Percentiles rank a stretch among this genome's conserved stretches.
Conservation (phyloP, 2,329 filamentous ascomycete species). For the Ophiostoma angusticollis region DNA sequence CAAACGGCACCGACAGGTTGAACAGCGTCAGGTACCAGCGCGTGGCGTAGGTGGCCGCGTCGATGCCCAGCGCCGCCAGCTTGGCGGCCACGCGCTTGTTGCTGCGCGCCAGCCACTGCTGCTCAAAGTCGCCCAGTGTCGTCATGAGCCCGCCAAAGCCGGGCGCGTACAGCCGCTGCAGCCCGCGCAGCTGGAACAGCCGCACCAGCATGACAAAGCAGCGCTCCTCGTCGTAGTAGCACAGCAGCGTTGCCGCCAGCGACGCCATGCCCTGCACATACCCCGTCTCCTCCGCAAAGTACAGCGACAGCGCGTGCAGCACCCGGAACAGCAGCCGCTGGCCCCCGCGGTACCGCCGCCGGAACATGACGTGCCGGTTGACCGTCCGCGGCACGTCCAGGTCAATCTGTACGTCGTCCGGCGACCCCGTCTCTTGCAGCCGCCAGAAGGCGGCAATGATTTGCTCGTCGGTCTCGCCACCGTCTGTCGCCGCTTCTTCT, state of each 20-base stretch:
- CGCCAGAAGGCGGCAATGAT: constrained; percentile 61
- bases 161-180: constrained; percentile 70
- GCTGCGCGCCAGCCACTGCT: constrained; percentile 63
- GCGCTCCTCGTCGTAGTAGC: constrained; percentile 92
- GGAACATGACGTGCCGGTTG: constrained; percentile 94
- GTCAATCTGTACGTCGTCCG: constrained; percentile 94
- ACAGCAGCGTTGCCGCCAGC: constrained; percentile 79
- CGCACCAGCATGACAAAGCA: constrained; percentile 95
- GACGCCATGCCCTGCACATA: constrained; percentile 98
- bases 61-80: constrained; percentile 66
- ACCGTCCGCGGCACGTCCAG: constrained; percentile 93
- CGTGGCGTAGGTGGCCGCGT: constrained; percentile 86
- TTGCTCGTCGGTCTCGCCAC: constrained; percentile 53
- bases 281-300: constrained; percentile 79
- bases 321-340: constrained; percentile 87
- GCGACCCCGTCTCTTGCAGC: constrained; percentile 59
- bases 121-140: constrained; percentile 74
- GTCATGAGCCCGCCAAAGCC: constrained; percentile 82
- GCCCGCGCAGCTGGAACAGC: constrained; percentile 77
- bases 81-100: constrained; percentile 56
- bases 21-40: constrained; percentile 96
- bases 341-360: constrained; percentile 77
- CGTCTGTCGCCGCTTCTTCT: constrained; percentile 19
- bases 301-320: constrained; percentile 79
- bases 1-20: constrained; percentile 91